Base-by-base conservation (phyloP, 108 stramenopile species). In the Skeletonema costatum region DNA sequence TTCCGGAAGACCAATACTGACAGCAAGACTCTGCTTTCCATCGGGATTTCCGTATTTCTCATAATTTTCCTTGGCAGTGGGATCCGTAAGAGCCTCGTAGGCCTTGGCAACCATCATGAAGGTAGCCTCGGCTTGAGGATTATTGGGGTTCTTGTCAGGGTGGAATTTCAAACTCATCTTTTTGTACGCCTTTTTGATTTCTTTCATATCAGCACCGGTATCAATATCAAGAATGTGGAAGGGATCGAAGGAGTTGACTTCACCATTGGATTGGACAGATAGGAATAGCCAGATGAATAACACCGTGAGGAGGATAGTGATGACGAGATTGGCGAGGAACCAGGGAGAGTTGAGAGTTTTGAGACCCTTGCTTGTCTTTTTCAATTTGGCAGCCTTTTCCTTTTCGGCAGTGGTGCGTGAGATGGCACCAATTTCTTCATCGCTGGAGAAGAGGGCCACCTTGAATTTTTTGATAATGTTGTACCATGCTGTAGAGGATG, bases 21-120 rank as follows among this genome's bases (percentile, higher is more conserved):
- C 97, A 66, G 96, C 98, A 62, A 99, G 87, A 32, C 92, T 88
- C 85, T 99, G 98, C 87, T 98, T 98, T 50, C 98, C 98, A 76
- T 99, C 98, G 25, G 98, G 98, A 73, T 98, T 98, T 56, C 99
- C 99, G 78, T 95, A 97, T 79, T 98, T 93, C 85, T 99, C 98
- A 74, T 90, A 99, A 63, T 97, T 93, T 70, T 93, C 92, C 68
- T 90, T 84, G 42, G 96, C 93, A 12, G 80, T 86, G 31, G 89
- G 90, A 65, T 99, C 94, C 4, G 96, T 95, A n/a, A 99, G 82
- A 21, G 96, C 87, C 80, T 97, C 96, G 86, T 97, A 97, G 48
- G 98, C 98, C 80, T 97, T 97, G 62, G 94, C 89, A 14, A 99
- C 93, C 89, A 97, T 95, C 92, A 97, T 96, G 83, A 99, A 99